Evolutionary conservation across 2,329 filamentous ascomycete species (phyloP), one percentile per base, ranked within the genome.

Genomic region (Sphaceloma murrayae): DNA sequence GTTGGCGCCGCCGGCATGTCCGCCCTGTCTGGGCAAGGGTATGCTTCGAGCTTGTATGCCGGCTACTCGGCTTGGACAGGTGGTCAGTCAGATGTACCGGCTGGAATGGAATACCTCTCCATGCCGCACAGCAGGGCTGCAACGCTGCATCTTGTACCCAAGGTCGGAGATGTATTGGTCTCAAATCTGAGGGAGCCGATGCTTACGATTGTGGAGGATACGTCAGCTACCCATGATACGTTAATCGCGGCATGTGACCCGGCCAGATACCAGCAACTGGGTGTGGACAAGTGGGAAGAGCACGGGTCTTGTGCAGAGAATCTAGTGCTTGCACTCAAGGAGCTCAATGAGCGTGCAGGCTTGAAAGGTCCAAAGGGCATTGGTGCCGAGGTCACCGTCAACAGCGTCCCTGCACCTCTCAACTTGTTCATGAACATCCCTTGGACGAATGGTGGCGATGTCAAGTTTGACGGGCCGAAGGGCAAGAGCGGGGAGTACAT

Each of bases 381-480:
- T 3, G 67, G 67, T 17, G 65, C 67, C 5, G 66, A 69, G 14
- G 65, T 70, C 29, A 67, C 65, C 1, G 65, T 70, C 53, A 69
- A 70, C 48, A 63, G 60, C 40, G 65, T 65, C 10, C 67, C 67
- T 0, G 65, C 66, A 10, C 67, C 67, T 2, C 54, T 70, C 4
- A 66, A 68, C 32, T 56, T 70, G 8, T 70, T 68, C 53, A 69
- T 69, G 67, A 68, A 68, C 33, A 64, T 69, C 34, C 66, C 66
- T 0, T 63, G 61, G 49, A 53, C 58, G 7, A 55, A 60, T n/a
- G 56, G 65, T 16, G 66, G 66, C 3, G 56, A 62, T 13, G 49
- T 69, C 2, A 61, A 55, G 40, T 68, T 68, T 43, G 62, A 67
- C 39, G 53, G 53, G 22, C 64, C 67, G 1, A 55, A 61, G 13